Conservation (phyloP, 2,329 filamentous ascomycete species). For the Cryphonectria naterciae region DNA sequence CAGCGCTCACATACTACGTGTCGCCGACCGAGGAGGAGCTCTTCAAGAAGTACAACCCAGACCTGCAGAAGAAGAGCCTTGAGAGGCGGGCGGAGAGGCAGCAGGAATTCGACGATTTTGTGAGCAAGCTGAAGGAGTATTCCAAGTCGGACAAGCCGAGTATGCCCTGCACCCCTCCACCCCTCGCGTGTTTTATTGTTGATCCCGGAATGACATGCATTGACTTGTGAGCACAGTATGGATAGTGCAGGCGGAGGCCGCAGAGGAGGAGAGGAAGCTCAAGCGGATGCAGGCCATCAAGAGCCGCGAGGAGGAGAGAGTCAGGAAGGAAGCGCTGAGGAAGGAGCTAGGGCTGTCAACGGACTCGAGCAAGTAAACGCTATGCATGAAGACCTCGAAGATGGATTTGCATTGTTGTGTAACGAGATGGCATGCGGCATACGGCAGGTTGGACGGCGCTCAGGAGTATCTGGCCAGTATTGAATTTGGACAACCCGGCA, state of each 20-base stretch:
- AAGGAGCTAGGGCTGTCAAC: conserved; percentile 50
- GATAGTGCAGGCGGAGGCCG: conserved; percentile 55
- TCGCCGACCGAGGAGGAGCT: conserved; percentile 89
- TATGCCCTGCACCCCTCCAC: conserved; percentile 49
- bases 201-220: neutral
- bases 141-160: conserved; percentile 91
- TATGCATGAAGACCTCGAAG: neutral
- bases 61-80: conserved; percentile 86
- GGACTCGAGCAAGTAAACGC: conserved; percentile 32
- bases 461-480: conserved; percentile 22
- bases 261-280: conserved; percentile 46
- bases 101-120: conserved; percentile 89
- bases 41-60: conserved; percentile 89
- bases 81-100: conserved; percentile 76
- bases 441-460: conserved; percentile 23
- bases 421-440: conserved; percentile 14
- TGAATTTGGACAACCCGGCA: conserved; percentile 1
- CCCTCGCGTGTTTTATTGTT: neutral
- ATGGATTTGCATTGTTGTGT: neutral
- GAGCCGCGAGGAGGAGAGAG: conserved; percentile 47
- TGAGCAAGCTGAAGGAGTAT: conserved; percentile 81
- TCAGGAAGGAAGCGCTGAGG: conserved; percentile 53
- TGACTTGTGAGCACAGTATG: conserved; percentile 45
- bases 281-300: conserved; percentile 42
- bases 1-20: conserved; percentile 78